A percentile compares a stretch with the other conserved stretches of the same genome.
Conservation (phyloP, 441 rosid genomes). For the Macaranga tanarius region DNA sequence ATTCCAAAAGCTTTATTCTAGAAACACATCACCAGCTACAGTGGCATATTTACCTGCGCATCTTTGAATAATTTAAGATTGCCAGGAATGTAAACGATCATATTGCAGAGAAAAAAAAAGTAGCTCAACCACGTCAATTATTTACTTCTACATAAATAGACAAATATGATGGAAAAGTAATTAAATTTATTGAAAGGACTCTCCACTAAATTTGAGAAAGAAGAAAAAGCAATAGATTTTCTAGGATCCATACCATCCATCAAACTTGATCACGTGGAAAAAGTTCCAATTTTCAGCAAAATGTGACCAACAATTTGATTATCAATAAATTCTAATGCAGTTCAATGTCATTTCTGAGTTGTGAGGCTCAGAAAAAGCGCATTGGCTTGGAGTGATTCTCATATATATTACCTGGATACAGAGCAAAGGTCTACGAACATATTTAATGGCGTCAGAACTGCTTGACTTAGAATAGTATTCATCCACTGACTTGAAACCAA, state of each 20-base stretch:
- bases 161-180: neutral
- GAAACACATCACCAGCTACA: neutral
- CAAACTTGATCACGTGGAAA: neutral
- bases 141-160: neutral
- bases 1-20: neutral
- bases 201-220: neutral
- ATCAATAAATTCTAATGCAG: neutral
- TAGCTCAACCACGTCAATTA: neutral
- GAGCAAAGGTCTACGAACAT: slow-evolving; percentile 62
- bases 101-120: neutral
- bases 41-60: neutral
- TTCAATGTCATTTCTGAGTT: neutral
- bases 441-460: slow-evolving; percentile 61
- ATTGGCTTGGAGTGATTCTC: neutral
- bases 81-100: neutral
- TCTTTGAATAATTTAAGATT: slow-evolving; percentile 1
- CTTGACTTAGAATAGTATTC: slow-evolving; percentile 76
- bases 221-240: neutral
- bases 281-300: neutral
- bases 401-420: slow-evolving; percentile 70
- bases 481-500: slow-evolving; percentile 85
- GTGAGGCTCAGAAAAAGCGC: neutral
- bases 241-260: neutral
- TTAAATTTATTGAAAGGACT: neutral
- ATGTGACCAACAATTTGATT: neutral